Conservation (phyloP, 2,329 filamentous ascomycete genomes). For the Seiridium unicorne region DNA sequence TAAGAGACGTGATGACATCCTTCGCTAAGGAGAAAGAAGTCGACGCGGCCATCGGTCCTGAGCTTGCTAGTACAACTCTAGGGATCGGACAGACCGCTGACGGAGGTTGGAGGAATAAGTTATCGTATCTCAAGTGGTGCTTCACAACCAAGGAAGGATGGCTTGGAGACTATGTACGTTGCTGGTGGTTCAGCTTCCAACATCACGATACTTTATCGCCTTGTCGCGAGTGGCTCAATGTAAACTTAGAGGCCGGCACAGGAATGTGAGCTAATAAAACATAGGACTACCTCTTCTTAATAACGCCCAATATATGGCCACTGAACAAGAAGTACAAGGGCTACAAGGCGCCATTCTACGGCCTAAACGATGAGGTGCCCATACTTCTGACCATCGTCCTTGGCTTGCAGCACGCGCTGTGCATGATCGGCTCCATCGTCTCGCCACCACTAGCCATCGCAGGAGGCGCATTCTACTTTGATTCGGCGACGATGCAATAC, state of each 20-base stretch:
- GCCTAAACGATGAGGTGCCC: conserved; percentile 66
- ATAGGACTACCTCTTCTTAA: conserved; percentile 35
- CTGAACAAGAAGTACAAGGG: conserved; percentile 54
- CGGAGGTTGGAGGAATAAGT: background rate
- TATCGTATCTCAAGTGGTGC: conserved; percentile 26
- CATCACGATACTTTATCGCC: too few species aligned
- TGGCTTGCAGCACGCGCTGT: conserved; percentile 68
- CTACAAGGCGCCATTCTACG: conserved; percentile 64
- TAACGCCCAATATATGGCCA: conserved; percentile 51
- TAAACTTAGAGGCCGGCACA: too few species aligned
- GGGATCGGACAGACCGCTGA: background rate
- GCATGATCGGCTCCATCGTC: conserved; percentile 60
- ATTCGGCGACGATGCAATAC: conserved; percentile 54
- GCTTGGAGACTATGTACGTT: conserved; percentile 35
- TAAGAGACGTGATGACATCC: background rate
- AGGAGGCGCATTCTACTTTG: conserved; percentile 56
- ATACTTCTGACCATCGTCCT: conserved; percentile 64
- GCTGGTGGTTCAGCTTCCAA: background rate
- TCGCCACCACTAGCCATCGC: conserved; percentile 63
- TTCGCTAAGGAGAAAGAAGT: background rate
- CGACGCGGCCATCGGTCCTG: background rate
- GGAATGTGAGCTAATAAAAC: background rate
- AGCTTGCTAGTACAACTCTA: background rate
- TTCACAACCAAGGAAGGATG: conserved; percentile 34
- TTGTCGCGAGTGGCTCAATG: too few species aligned